phyloP scores from a whole-genome alignment of 345 rosid species.

The Boechera stricta region DNA sequence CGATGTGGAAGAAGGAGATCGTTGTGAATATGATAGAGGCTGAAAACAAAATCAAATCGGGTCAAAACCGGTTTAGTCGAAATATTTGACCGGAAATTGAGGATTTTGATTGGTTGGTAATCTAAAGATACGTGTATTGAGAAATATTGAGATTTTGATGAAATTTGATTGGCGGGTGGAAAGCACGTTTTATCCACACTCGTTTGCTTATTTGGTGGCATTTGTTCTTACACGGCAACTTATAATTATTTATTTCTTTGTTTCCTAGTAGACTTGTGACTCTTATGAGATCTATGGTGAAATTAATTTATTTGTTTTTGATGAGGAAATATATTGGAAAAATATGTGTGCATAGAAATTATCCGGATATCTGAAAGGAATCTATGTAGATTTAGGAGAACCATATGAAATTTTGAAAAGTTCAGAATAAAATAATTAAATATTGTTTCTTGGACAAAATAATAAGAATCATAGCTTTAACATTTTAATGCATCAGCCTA shows the following conservation, averaged over 20 bases:
- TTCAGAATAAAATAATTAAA: neutral
- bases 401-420: neutral
- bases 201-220: slow-evolving; percentile 32
- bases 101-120: slow-evolving; percentile 29
- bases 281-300: slow-evolving; percentile 2
- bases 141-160: slow-evolving; percentile 36
- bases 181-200: slow-evolving; percentile 74
- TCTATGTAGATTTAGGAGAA: slow-evolving; percentile 25
- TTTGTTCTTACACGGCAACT: slow-evolving; percentile 37
- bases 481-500: neutral
- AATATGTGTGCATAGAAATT: slow-evolving; percentile 19
- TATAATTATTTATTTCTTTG: neutral
- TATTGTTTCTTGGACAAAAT: neutral
- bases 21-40: slow-evolving; percentile 31
- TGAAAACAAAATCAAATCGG: slow-evolving; percentile 14
- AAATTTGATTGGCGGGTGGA: slow-evolving; percentile 66
- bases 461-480: neutral
- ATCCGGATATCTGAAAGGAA: slow-evolving; percentile 33
- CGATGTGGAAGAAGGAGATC: slow-evolving; percentile 44
- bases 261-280: slow-evolving; percentile 26
- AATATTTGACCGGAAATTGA: slow-evolving; percentile 7
- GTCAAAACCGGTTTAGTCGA: slow-evolving; percentile 40
- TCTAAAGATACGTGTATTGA: slow-evolving; percentile 8
- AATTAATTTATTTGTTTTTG: neutral
- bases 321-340: neutral